Conservation (phyloP, 768 basidiomycete species). For the Podaxis sp. region DNA sequence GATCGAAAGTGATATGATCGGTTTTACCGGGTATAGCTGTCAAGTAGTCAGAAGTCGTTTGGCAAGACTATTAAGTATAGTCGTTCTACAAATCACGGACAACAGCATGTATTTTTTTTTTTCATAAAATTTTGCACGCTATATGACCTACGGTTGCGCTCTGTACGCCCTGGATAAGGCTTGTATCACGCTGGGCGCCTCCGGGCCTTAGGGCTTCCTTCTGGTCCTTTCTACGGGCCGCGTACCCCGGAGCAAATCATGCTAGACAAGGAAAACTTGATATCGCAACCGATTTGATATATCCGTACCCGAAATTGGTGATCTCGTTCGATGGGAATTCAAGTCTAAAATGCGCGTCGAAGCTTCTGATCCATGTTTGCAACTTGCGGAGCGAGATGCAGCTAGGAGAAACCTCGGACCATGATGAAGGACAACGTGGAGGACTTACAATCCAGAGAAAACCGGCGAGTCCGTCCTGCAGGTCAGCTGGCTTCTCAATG, state of each 20-base stretch:
- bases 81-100: too few species aligned
- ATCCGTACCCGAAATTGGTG: neutral
- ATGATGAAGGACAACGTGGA: neutral
- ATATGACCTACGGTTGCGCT: too few species aligned
- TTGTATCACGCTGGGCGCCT: too few species aligned
- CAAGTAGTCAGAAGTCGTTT: too few species aligned
- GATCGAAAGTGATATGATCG: too few species aligned
- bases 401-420: constrained; percentile 10
- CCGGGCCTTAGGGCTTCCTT: too few species aligned
- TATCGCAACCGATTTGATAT: neutral
- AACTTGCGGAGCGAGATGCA: neutral
- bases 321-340: neutral
- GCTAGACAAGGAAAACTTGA: neutral
- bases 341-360: neutral
- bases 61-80: too few species aligned
- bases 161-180: too few species aligned
- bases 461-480: neutral
- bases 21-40: too few species aligned
- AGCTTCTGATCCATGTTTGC: neutral
- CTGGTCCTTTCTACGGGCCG: too few species aligned
- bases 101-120: too few species aligned
- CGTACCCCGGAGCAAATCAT: neutral
- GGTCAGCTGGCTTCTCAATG: constrained; percentile 6
- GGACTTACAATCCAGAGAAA: neutral
- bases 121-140: too few species aligned